Evolutionary conservation across 257 asterid species (phyloP).

Genomic region (Plantago elongata): DNA sequence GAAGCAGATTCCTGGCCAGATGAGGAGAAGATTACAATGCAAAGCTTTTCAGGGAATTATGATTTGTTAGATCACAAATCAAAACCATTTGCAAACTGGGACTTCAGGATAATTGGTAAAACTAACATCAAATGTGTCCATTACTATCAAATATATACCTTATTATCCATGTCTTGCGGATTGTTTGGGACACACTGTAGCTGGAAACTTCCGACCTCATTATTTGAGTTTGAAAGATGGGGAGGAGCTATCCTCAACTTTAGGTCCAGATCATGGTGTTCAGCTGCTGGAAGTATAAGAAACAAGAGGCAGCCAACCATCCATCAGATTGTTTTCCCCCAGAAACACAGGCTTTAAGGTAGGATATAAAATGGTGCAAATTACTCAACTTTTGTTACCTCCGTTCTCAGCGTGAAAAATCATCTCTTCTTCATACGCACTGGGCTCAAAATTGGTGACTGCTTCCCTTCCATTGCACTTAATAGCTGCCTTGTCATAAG

Average conservation of each 20-base stretch:
- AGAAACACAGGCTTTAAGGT: neutral
- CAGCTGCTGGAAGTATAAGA: constrained; percentile 31
- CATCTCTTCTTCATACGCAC: constrained; percentile 56
- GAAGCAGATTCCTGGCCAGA: constrained; percentile 43
- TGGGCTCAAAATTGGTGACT: constrained; percentile 78
- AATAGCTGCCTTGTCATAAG: constrained; percentile 90
- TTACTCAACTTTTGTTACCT: constrained; percentile 33
- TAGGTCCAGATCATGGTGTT: constrained; percentile 47
- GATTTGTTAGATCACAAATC: constrained; percentile 1
- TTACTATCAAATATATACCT: constrained; percentile 33
- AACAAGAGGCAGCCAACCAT: constrained; percentile 9
- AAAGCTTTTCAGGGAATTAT: constrained; percentile 6
- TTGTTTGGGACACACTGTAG: constrained; percentile 34
- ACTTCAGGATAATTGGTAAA: neutral
- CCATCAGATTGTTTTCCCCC: neutral
- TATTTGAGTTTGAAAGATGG: constrained; percentile 24
- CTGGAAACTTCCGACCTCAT: constrained; percentile 26
- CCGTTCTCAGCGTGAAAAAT: constrained; percentile 41
- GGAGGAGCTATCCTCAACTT: constrained; percentile 72
- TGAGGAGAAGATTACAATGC: constrained; percentile 12
- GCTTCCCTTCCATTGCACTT: constrained; percentile 89
- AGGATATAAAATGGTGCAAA: neutral
- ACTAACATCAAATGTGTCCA: neutral
- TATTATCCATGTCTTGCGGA: constrained; percentile 32
- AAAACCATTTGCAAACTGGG: constrained; percentile 3